Evolutionary conservation across 495 filamentous ascomycete species (phyloP).

Genomic region (Evansstolkia leycettana): DNA sequence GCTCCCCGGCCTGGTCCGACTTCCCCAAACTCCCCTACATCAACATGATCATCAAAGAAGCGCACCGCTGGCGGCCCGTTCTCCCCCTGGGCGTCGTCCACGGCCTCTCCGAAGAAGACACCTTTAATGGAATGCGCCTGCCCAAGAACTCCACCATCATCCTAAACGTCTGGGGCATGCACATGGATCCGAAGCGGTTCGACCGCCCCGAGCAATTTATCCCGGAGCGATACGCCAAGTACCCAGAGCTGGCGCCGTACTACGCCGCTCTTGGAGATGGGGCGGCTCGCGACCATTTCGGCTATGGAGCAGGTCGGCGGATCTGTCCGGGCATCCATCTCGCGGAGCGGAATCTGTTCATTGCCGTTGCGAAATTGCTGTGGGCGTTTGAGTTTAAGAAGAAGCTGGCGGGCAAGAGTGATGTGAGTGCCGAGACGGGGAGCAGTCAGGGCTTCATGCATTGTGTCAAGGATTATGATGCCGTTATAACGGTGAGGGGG

Average conservation of each 20-base stretch:
- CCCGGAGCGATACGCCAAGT: slow-evolving; percentile 35
- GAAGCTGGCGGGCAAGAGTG: too few species aligned
- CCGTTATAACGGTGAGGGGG: too few species aligned
- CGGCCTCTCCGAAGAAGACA: slow-evolving; percentile 37
- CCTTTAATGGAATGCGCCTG: slow-evolving; percentile 17
- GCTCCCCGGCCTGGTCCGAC: slow-evolving; percentile 22
- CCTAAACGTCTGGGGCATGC: slow-evolving; percentile 22
- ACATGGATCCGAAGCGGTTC: slow-evolving; percentile 13
- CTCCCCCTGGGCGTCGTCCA: slow-evolving; percentile 41
- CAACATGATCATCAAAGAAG: slow-evolving; percentile 31
- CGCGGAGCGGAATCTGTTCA: slow-evolving; percentile 35
- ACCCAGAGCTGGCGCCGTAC: slow-evolving; percentile 8
- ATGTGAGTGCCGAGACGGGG: too few species aligned
- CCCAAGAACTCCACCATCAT: slow-evolving; percentile 20
- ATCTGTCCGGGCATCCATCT: slow-evolving; percentile 22
- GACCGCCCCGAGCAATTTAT: slow-evolving; percentile 39
- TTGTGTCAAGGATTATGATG: too few species aligned
- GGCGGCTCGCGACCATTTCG: slow-evolving; percentile 16
- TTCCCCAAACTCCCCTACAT: slow-evolving; percentile 28
- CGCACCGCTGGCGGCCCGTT: slow-evolving; percentile 33
- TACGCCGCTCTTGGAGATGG: slow-evolving; percentile 13
- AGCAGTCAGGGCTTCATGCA: too few species aligned
- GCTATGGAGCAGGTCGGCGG: slow-evolving; percentile 18
- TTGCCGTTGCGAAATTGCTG: slow-evolving; percentile 41
- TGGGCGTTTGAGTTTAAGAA: slow-evolving; percentile 41